A percentile compares a stretch with the other conserved stretches of the same genome.
These are phyloP conservation scores for Psilocybe mexicana DNA, from an alignment of 1,284 basidiomycete genomes.

Conservation along the genomic window DNA sequence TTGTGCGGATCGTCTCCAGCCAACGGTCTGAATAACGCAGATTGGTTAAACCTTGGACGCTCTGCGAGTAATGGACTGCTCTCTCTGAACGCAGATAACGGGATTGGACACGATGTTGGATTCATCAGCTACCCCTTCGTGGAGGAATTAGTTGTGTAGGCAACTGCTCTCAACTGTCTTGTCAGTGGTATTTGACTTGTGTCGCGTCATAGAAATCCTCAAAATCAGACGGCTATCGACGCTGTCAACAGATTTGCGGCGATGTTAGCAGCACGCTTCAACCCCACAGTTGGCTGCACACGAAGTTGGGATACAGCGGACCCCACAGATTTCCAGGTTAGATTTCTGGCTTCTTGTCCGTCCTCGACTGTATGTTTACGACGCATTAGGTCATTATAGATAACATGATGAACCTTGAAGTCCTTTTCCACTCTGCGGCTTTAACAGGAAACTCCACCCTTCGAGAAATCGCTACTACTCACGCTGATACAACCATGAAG, in stretches of 20 bases:
- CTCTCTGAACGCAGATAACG: conserved; percentile 44
- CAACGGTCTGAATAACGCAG: conserved; percentile 36
- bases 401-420: conserved; percentile 77
- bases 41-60: conserved; percentile 57
- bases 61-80: conserved; percentile 51
- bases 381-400: conserved; percentile 64
- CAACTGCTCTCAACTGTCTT: background rate
- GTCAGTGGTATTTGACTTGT: background rate
- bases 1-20: conserved; percentile 44
- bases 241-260: conserved; percentile 46
- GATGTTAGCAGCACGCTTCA: conserved; percentile 46
- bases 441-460: conserved; percentile 62
- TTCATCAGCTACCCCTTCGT: conserved; percentile 69
- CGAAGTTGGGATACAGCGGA: conserved; percentile 55
- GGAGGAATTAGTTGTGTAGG: conserved; percentile 49
- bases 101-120: conserved; percentile 66
- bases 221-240: conserved; percentile 44
- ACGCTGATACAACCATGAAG: conserved; percentile 65
- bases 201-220: conserved; percentile 37
- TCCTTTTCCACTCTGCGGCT: conserved; percentile 55
- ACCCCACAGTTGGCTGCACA: conserved; percentile 46
- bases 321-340: conserved; percentile 55
- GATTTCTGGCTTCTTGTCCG: background rate
- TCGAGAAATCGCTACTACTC: conserved; percentile 57
- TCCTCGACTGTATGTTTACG: background rate